Evolutionary conservation across 148 eudicot genomes (phyloP).

Genomic region (Euryodendron excelsum): DNA sequence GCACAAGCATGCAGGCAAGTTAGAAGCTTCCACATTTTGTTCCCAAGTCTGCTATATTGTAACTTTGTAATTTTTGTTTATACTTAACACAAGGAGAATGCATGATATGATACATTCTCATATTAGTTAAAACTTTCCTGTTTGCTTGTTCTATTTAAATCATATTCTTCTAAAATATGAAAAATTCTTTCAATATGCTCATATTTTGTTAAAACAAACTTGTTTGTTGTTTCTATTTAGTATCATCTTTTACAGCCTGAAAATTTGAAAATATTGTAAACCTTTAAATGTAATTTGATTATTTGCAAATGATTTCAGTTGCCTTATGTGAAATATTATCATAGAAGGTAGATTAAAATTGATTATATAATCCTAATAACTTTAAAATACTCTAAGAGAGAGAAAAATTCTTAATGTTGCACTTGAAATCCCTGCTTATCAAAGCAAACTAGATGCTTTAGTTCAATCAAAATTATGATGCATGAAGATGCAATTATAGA

Average conservation of each 20-base stretch:
- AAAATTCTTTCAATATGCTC: no score
- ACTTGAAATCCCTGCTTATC: constrained; percentile 22
- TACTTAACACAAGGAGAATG: neutral
- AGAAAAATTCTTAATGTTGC: constrained; percentile 10
- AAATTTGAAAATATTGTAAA: neutral
- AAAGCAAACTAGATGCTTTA: constrained; percentile 23
- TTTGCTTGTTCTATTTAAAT: no score
- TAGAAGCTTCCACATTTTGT: neutral
- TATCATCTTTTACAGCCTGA: neutral
- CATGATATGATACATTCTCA: neutral
- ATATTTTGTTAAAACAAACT: neutral
- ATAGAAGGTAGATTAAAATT: constrained; percentile 1
- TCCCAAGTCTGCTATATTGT: neutral
- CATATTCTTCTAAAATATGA: no score
- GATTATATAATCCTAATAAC: constrained; percentile 5
- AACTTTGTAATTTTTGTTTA: neutral
- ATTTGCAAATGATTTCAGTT: neutral
- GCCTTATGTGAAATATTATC: neutral
- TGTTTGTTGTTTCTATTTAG: neutral
- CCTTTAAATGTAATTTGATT: constrained; percentile 5
- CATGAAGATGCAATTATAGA: constrained; percentile 20
- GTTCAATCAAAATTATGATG: constrained; percentile 23
- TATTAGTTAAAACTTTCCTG: no score
- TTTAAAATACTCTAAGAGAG: constrained; percentile 2
- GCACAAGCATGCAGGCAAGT: neutral